Evolutionary conservation across 768 basidiomycete species (phyloP).

Genomic region (Auricularia sp.): DNA sequence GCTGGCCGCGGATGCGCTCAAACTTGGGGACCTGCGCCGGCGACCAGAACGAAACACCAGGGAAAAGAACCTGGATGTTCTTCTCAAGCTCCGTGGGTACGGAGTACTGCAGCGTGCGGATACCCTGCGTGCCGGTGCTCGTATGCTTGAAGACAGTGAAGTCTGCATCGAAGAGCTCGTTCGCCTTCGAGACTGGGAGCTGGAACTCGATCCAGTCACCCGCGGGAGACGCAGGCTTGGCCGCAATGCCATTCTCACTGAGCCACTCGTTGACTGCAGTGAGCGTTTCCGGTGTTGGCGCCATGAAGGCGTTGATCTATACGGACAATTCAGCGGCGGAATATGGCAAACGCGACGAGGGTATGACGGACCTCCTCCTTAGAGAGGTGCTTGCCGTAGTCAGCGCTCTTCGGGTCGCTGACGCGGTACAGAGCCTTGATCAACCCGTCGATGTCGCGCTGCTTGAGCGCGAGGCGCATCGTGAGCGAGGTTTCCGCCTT

Average conservation of each 20-base stretch:
- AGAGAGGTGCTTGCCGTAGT: neutral
- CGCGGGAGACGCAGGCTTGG: constrained; percentile 3
- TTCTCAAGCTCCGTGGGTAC: neutral
- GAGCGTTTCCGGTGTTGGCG: constrained; percentile 4
- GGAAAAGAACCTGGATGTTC: neutral
- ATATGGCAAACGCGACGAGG: neutral
- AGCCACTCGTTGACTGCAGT: constrained; percentile 7
- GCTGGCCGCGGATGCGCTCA: neutral
- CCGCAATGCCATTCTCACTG: constrained; percentile 1
- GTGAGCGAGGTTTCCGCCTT: neutral
- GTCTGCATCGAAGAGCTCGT: constrained; percentile 23
- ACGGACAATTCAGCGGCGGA: neutral
- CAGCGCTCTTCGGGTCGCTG: neutral
- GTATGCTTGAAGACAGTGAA: constrained; percentile 15
- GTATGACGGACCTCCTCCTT: neutral
- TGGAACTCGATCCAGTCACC: constrained; percentile 27
- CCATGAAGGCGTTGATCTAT: constrained; percentile 12
- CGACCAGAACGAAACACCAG: neutral
- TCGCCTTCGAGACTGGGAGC: constrained; percentile 25
- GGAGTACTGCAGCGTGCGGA: constrained; percentile 3
- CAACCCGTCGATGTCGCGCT: neutral
- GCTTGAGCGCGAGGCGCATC: neutral
- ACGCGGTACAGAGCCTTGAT: neutral
- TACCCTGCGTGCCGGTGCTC: neutral
- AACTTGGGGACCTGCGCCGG: neutral